Percentiles rank a stretch among this genome's conserved stretches.
These are phyloP conservation scores for Pythium brassicae DNA, from an alignment of 352 stramenopile species.

Conservation along the genomic window DNA sequence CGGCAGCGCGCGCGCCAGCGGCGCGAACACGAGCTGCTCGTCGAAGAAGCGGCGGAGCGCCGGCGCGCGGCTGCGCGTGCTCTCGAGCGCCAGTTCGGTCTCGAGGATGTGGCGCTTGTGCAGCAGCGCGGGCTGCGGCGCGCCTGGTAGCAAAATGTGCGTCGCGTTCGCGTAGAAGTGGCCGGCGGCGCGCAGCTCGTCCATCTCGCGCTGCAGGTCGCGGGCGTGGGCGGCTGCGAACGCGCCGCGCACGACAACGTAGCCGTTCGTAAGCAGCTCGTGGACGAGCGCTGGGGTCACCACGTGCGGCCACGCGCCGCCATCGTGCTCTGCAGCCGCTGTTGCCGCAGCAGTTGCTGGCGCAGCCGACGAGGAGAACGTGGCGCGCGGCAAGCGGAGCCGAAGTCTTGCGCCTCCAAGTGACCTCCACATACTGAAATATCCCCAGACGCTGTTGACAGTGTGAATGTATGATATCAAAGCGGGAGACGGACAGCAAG, in stretches of 20 bases:
- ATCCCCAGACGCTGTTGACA: too few relatives aligned
- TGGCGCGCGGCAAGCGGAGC: conserved; percentile 1
- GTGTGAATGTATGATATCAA: too few relatives aligned
- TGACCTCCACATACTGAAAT: not conserved
- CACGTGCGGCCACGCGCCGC: conserved; percentile 20
- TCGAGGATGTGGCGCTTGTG: conserved; percentile 81
- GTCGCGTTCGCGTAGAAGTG: conserved; percentile 79
- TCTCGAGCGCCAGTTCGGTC: conserved; percentile 62
- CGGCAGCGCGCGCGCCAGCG: conserved; percentile 28
- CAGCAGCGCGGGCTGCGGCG: conserved; percentile 35
- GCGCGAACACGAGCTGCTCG: conserved; percentile 41
- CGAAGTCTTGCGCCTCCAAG: not conserved
- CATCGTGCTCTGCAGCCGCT: not conserved
- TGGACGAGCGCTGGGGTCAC: conserved; percentile 24
- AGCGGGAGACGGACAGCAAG: too few relatives aligned
- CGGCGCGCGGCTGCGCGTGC: conserved; percentile 29
- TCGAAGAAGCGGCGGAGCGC: conserved; percentile 61
- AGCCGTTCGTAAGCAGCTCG: conserved; percentile 44
- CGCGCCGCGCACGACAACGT: conserved; percentile 39
- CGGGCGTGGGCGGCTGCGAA: conserved; percentile 43
- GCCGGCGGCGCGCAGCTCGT: conserved; percentile 22
- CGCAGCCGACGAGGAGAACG: not conserved
- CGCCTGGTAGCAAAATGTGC: conserved; percentile 53
- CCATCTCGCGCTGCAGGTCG: conserved; percentile 52
- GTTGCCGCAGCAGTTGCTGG: not conserved